These are phyloP conservation scores for Cinnamomum chago DNA, from an alignment of 164 flowering plant genomes.

Conservation along the genomic window DNA sequence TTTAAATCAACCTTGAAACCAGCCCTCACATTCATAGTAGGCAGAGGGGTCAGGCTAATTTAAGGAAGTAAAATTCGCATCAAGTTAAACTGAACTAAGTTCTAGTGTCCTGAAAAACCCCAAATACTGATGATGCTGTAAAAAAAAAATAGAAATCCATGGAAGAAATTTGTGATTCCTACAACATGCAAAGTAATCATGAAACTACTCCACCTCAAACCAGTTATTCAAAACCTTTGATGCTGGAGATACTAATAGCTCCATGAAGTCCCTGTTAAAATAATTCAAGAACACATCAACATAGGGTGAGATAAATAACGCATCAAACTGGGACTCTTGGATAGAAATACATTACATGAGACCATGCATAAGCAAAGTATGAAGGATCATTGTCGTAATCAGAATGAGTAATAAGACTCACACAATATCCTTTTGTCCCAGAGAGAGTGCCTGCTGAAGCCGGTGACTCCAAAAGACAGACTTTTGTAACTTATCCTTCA, in stretches of 20 bases:
- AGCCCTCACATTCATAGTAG: not conserved
- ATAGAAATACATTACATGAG: not conserved
- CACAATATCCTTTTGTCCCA: slow-evolving; percentile 85
- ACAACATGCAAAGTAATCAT: slow-evolving; percentile 6
- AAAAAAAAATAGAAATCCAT: not conserved
- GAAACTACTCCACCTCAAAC: slow-evolving; percentile 74
- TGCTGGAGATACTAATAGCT: slow-evolving; percentile 89
- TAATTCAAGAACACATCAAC: slow-evolving; percentile 10
- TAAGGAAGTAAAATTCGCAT: not conserved
- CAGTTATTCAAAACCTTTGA: slow-evolving; percentile 94
- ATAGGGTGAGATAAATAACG: not conserved
- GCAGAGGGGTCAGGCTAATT: not conserved
- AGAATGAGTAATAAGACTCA: slow-evolving; percentile 28
- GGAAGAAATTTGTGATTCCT: not conserved
- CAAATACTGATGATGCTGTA: not conserved
- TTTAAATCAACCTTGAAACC: not conserved
- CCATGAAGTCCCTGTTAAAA: slow-evolving; percentile 81
- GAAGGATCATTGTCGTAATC: not conserved
- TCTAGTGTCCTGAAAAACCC: too few relatives aligned
- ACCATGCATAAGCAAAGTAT: not conserved
- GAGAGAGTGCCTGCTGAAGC: slow-evolving; percentile 41
- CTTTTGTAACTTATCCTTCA: slow-evolving; percentile 53
- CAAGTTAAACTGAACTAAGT: too few relatives aligned
- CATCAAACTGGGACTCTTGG: not conserved
- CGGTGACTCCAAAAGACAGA: slow-evolving; percentile 72